Base-by-base conservation (phyloP, 768 basidiomycete species). In the Auriscalpium microsporum region DNA sequence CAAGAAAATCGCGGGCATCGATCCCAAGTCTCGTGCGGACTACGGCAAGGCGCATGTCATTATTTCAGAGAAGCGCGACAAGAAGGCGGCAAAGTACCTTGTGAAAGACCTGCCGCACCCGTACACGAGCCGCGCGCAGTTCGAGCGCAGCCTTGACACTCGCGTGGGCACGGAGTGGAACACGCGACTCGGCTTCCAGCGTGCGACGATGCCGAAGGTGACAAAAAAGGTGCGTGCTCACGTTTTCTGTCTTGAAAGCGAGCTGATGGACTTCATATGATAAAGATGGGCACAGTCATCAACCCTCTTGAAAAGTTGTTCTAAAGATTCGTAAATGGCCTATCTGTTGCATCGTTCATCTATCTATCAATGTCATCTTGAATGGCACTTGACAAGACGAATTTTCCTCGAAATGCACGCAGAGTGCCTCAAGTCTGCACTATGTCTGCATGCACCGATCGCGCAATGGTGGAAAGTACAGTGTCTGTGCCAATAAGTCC, bases 141-240 rank as follows among this genome's bases (percentile, higher is more conserved):
- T 87, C 65, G 94, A 96, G 71, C 82, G 86, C 36, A 80, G 79
- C 58, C 83, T 96, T 76, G 81, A 85, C 44, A 78, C 73, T 35
- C 94, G 94, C 7, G 63, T 97, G 33, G 95, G 95, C 8, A 75
- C 75, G 49, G 95, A 98, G 68, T 99, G 94, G 94, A 95, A 95
- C 63, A 94, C 93, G 1, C 76, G 92, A 49, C 78, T 88, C 9
- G 86, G 76, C 3, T 90, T 91, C 78, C 90, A 92, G 71, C 75
- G 83, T 57, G 88, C 79, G 56, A 95, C 93, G 23, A 65, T 94
- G 60, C 94, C 94, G 2, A 81, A 79, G 59, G 84, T 96, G 10
- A 83, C 88, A 56, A 93, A 87, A 72, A 97, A 94, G 84, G 90
- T 86, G 56, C 50, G 73, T 52, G 11, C 17, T 49, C 38, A 10